A percentile compares a stretch with the other conserved stretches of the same genome.
Conservation (phyloP, 345 rosid genomes). For the Clausena lansium region DNA sequence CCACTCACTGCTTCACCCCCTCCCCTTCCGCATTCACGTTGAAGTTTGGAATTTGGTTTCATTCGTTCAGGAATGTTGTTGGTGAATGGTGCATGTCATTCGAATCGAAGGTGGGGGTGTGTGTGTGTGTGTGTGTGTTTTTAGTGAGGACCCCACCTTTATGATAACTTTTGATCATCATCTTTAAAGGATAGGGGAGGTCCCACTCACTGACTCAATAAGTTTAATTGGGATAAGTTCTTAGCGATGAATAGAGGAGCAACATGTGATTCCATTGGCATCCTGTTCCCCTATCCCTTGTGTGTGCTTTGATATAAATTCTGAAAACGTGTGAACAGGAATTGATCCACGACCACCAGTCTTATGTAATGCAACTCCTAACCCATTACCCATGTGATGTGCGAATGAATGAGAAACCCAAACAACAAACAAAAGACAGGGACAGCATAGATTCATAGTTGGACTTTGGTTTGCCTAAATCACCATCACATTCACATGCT, state of each 20-base stretch:
- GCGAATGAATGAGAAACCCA: not conserved
- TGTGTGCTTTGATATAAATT: not conserved
- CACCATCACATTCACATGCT: not conserved
- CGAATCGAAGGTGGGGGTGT: not conserved
- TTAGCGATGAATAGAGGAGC: not conserved
- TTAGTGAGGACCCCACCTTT: not conserved
- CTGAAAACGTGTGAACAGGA: not conserved
- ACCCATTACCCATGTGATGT: not conserved
- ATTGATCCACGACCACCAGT: conserved; percentile 9
- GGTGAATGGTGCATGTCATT: not conserved
- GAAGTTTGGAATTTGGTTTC: conserved; percentile 14
- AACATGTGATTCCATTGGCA: conserved; percentile 31
- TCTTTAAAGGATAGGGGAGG: not conserved
- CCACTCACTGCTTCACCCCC: not conserved
- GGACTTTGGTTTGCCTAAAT: not conserved
- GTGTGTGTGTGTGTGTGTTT: too few relatives aligned
- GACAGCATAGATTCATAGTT: not conserved
- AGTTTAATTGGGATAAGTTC: conserved; percentile 27
- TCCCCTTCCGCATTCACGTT: conserved; percentile 8
- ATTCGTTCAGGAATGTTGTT: not conserved
- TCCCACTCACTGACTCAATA: conserved; percentile 1
- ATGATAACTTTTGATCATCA: not conserved
- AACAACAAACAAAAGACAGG: not conserved
- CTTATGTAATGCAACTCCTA: not conserved
- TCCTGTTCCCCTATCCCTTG: conserved; percentile 14